These are phyloP conservation scores for Thelonectria rubi DNA, from an alignment of 2,329 filamentous ascomycete genomes.

Conservation along the genomic window DNA sequence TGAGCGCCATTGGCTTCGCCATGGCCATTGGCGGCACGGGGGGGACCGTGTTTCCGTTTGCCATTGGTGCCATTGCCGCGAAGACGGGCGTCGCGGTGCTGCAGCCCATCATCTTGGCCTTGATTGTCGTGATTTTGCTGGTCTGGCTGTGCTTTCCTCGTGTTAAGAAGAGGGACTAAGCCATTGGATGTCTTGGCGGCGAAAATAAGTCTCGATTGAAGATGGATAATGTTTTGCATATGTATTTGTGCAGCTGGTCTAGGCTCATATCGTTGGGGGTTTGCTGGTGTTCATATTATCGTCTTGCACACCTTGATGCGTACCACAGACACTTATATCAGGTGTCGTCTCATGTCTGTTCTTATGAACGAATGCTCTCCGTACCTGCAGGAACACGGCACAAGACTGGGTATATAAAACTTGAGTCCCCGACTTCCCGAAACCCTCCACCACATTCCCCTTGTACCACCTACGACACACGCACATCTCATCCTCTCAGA, in stretches of 20 bases:
- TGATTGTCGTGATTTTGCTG: conserved; percentile 49
- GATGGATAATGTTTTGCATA: too few species aligned
- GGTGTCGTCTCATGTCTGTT: not conserved
- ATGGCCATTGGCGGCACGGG: conserved; percentile 77
- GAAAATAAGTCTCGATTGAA: not conserved
- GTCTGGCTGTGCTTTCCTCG: conserved; percentile 51
- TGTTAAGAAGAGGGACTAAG: conserved; percentile 45
- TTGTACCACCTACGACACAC: not conserved
- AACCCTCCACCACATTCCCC: conserved; percentile 35
- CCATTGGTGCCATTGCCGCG: conserved; percentile 69
- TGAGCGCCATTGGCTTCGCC: conserved; percentile 77
- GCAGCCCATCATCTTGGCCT: conserved; percentile 59
- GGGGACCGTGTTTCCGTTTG: conserved; percentile 68
- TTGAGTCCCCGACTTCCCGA: not conserved
- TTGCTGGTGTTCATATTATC: too few species aligned
- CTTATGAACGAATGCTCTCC: not conserved
- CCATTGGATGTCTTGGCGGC: not conserved
- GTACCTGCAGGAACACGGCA: too few species aligned
- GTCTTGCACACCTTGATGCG: too few species aligned
- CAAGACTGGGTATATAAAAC: too few species aligned
- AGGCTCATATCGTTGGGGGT: too few species aligned
- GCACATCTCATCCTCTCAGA: too few species aligned
- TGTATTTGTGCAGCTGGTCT: too few species aligned
- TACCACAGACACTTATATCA: too few species aligned
- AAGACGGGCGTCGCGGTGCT: conserved; percentile 58